Evolutionary conservation across 495 filamentous ascomycete genomes (phyloP).

Genomic region (Neurospora sp.): DNA sequence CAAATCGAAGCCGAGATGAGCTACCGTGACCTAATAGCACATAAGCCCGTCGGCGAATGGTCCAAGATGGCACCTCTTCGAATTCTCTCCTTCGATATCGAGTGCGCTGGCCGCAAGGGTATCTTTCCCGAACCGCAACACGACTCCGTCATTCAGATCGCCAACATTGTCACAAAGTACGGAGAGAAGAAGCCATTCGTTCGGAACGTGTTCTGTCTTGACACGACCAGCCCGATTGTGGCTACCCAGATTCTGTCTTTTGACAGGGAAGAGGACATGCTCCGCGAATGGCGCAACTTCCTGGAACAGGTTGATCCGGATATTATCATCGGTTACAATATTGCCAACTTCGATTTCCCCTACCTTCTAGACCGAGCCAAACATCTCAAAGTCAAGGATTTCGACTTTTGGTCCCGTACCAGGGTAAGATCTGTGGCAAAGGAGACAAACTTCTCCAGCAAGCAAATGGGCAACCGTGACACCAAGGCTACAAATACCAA

Average conservation of each 20-base stretch:
- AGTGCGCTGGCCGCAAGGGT: conserved; percentile 94
- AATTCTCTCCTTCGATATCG: conserved; percentile 94
- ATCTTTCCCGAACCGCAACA: conserved; percentile 88
- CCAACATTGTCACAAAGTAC: conserved; percentile 92
- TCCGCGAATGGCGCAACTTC: conserved; percentile 82
- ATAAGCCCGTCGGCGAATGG: conserved; percentile 89
- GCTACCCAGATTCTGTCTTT: conserved; percentile 89
- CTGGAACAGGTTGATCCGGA: conserved; percentile 88
- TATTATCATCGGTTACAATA: conserved; percentile 98
- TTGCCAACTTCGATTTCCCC: conserved; percentile 96
- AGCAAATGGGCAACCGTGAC: conserved; percentile 97
- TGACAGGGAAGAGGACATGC: conserved; percentile 70
- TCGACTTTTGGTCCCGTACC: conserved; percentile 75
- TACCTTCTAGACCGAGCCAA: conserved; percentile 88
- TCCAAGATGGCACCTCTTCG: conserved; percentile 95
- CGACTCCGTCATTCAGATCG: conserved; percentile 97
- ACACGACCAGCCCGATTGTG: conserved; percentile 83
- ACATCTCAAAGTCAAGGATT: conserved; percentile 62
- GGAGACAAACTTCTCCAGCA: conserved; percentile 83
- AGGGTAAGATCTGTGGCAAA: conserved; percentile 54
- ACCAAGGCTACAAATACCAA: conserved; percentile 91
- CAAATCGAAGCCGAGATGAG: conserved; percentile 85
- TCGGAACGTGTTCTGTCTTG: conserved; percentile 89
- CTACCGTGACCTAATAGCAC: conserved; percentile 75
- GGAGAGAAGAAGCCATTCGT: conserved; percentile 94